Evolutionary conservation across 805 yeast species (phyloP), one percentile per base, ranked within the genome.

Genomic region (Komagataella populi): DNA sequence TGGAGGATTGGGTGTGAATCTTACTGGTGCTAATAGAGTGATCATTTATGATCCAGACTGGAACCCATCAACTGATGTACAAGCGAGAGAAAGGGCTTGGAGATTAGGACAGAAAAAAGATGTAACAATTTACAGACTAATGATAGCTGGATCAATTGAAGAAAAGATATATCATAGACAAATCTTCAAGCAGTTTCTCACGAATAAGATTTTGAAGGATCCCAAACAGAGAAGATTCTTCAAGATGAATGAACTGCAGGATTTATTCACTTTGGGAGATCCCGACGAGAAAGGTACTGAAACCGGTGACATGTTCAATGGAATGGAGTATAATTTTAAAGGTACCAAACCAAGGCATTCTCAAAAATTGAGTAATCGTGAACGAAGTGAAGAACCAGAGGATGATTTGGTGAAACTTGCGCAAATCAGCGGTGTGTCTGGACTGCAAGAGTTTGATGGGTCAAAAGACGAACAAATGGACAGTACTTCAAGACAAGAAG

Each of bases 51-150:
- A 91, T 60, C 99, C 99, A 0, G 98, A 93, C 66, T 91, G 99
- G 99, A 91, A 91, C 61, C 99, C 99, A 0, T 88, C 96, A 1
- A 93, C 98, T 0, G 99, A 91, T 69, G 75, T 90, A 54, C 99
- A 91, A 66, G 99, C 99, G 0, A 73, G 98, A 54, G 99, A 91
- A 63, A 69, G 99, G 49, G 97, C 98, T 0, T 93, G 98, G 98
- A 73, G 99, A 56, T 72, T 91, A 55, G 99, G 99, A 1, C 99
- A 91, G 64, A 90, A 85, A 62, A 80, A 83, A 53, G 96, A 90
- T 58, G 97, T 91, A 6, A 80, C 89, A 6, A 90, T 91, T 43
- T 93, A 91, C 59, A 70, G 99, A 53, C 70, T 93, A 46, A 88
- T 93, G 87, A 86, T 89, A 47, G 88, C 96, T 1, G 97, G 98